Evolutionary conservation across 2,329 filamentous ascomycete genomes (phyloP), one percentile per base, ranked within the genome.

Genomic region (Colletotrichum costaricense): DNA sequence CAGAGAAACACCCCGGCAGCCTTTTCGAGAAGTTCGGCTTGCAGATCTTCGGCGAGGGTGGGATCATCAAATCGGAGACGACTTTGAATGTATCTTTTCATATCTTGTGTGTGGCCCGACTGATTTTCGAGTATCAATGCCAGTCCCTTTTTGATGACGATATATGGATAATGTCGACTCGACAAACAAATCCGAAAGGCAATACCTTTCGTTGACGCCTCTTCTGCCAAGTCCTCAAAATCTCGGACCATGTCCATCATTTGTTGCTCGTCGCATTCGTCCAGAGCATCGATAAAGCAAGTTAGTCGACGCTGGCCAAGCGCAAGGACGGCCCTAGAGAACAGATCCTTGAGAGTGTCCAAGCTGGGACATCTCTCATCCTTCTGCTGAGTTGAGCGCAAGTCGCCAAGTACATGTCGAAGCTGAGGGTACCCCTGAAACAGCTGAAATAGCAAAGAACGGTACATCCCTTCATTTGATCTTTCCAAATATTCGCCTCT

Each of bases 1-100:
- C 84, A 86, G 52, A 87, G 78, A 56, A 88, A 88, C 26, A 87
- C 78, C 0, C 83, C 82, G 0, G 80, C 77, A 12, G 84, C 80
- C 66, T 83, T 86, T 3, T 79, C 56, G 0, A 81, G 76, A 3
- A 87, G 62, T 16, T 82, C 70, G 0, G 65, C 74, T 3, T 63
- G 16, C 0, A 73, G 26, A 2, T 60, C 33, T 14, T 33, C 19
- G 22, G n/a, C 4, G 2, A 55, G 38, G 1, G 9, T 1, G 0
- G 12, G 42, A 4, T 60, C 19, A 1, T 6, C 3, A 2, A 71
- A 85, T 65, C 49, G 19, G 0, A 84, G 73, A 22, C 78, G 76
- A 6, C 79, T 76, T 2, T 75, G 63, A 12, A 83, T 76, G 56
- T 84, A 84, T 0, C 69, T 67, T 8, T 62, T 56, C 46, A 86